phyloP scores from a whole-genome alignment of 2,329 filamentous ascomycete genomes.

The Teratosphaeria nubilosa region DNA sequence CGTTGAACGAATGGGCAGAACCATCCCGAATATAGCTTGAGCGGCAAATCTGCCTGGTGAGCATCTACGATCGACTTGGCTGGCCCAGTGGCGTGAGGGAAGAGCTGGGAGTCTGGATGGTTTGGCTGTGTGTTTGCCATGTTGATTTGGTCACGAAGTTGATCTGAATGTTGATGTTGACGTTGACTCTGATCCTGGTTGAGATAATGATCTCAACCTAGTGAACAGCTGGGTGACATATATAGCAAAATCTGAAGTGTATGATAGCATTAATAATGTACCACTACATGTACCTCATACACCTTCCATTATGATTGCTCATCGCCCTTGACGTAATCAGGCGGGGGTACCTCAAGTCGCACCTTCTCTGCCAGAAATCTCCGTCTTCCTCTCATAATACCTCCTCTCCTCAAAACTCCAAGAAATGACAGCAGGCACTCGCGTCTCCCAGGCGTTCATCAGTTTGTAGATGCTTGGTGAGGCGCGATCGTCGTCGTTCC shows the following conservation, averaged over 20 bases:
- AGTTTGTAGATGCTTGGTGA: too few species aligned
- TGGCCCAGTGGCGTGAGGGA: slow-evolving; percentile 35
- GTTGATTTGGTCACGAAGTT: background rate
- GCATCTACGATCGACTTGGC: slow-evolving; percentile 29
- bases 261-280: background rate
- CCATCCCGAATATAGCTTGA: slow-evolving; percentile 26
- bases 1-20: slow-evolving; percentile 55
- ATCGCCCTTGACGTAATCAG: background rate
- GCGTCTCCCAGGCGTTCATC: too few species aligned
- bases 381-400: too few species aligned
- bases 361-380: background rate
- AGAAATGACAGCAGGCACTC: background rate
- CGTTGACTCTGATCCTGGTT: background rate
- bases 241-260: background rate
- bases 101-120: slow-evolving; percentile 34
- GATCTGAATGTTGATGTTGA: background rate
- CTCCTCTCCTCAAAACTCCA: background rate
- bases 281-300: background rate
- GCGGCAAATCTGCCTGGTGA: slow-evolving; percentile 20
- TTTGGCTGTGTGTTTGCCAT: background rate
- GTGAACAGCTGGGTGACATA: background rate
- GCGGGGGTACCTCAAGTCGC: background rate
- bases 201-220: background rate
- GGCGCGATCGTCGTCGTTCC: too few species aligned
- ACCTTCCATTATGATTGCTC: background rate